phyloP scores from a whole-genome alignment of 805 yeast species.

The Dipodascus geniculatus region DNA sequence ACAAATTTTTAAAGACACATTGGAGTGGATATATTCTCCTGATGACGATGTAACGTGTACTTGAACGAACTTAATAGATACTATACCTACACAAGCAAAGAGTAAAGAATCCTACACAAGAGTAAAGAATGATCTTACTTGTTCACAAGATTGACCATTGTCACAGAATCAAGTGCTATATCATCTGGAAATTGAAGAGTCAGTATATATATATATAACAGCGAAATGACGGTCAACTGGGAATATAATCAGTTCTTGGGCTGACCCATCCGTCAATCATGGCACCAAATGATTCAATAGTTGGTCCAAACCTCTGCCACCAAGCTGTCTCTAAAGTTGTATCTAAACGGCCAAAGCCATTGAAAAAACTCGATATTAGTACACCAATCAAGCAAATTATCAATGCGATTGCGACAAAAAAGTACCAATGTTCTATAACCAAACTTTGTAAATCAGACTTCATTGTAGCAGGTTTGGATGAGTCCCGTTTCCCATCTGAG shows the following conservation, averaged over 20 bases:
- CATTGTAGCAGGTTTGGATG: conserved; percentile 40
- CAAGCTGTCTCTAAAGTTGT: not conserved
- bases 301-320: not conserved
- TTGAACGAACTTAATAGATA: not conserved
- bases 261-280: not conserved
- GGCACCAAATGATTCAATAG: not conserved
- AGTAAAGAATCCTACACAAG: too few species aligned
- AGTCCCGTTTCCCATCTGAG: conserved; percentile 75
- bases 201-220: too few species aligned
- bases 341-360: not conserved
- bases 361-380: not conserved
- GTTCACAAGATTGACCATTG: too few species aligned
- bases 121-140: too few species aligned
- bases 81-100: too few species aligned
- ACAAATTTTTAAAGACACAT: conserved; percentile 49
- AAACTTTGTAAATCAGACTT: not conserved
- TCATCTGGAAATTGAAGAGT: too few species aligned
- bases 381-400: not conserved
- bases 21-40: conserved; percentile 30
- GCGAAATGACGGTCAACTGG: too few species aligned
- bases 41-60: conserved; percentile 2
- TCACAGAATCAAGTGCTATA: too few species aligned
- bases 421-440: not conserved
- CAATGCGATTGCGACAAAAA: not conserved
- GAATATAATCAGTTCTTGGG: not conserved